Evolutionary conservation across 1,139 yeast species (phyloP).

Genomic region (Torulaspora pretoriensis): DNA sequence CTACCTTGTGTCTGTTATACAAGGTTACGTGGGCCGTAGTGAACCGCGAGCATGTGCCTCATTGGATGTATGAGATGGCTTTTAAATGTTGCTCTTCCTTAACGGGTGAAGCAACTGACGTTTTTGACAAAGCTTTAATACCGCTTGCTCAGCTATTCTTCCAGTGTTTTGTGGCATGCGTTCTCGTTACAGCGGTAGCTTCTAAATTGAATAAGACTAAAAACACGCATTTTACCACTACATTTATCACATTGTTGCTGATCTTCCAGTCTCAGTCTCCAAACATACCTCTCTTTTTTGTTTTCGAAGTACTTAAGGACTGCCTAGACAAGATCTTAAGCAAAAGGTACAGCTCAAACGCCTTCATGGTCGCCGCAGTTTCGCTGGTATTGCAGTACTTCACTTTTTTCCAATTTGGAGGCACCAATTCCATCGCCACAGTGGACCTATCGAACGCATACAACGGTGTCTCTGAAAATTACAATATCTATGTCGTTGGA

Average conservation of each 20-base stretch:
- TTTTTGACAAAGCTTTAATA: slow-evolving; percentile 23
- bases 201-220: slow-evolving; percentile 8
- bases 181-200: slow-evolving; percentile 34
- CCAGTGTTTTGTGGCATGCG: slow-evolving; percentile 27
- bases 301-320: slow-evolving; percentile 43
- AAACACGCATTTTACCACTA: slow-evolving; percentile 35
- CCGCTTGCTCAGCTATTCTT: slow-evolving; percentile 36
- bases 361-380: slow-evolving; percentile 19
- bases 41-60: slow-evolving; percentile 39
- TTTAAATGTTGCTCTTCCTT: slow-evolving; percentile 14
- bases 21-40: slow-evolving; percentile 53
- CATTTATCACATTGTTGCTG: slow-evolving; percentile 52
- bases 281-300: slow-evolving; percentile 65
- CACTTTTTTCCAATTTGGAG: slow-evolving; percentile 82
- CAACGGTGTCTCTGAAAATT: slow-evolving; percentile 68
- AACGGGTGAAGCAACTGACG: slow-evolving; percentile 4
- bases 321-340: slow-evolving; percentile 12
- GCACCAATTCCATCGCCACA: slow-evolving; percentile 87
- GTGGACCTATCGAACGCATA: slow-evolving; percentile 88
- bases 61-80: slow-evolving; percentile 14
- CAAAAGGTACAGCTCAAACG: slow-evolving; percentile 12
- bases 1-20: slow-evolving; percentile 47
- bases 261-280: slow-evolving; percentile 65
- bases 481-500: slow-evolving; percentile 72
- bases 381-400: slow-evolving; percentile 56